A percentile compares a stretch with the other conserved stretches of the same genome.
phyloP scores from a whole-genome alignment of 208 protist species.

The Trypanosoma avium region DNA sequence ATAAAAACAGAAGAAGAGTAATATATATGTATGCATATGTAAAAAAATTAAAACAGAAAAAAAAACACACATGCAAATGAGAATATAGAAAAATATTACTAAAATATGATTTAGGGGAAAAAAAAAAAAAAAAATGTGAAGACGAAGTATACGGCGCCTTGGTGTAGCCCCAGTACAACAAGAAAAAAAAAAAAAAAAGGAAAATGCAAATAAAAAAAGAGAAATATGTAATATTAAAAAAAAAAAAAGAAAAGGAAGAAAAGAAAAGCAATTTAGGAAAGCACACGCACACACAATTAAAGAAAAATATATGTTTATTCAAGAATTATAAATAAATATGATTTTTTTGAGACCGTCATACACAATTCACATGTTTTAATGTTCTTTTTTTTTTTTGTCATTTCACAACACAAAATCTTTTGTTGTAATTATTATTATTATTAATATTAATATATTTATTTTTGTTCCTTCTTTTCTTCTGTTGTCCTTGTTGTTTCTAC shows the following conservation, averaged over 20 bases:
- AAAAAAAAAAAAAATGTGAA: constrained; percentile 13
- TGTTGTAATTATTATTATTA: too few species aligned
- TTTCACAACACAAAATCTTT: too few species aligned
- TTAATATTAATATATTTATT: neutral
- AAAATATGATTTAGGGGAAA: too few species aligned
- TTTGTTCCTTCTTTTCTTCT: neutral
- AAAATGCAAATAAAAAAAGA: neutral
- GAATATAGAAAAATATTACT: too few species aligned
- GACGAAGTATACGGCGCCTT: neutral
- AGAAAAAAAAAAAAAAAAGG: neutral
- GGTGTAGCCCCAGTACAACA: neutral
- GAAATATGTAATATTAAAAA: neutral
- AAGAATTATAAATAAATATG: too few species aligned
- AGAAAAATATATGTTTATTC: constrained; percentile 5
- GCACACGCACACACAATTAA: neutral
- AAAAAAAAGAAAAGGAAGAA: neutral
- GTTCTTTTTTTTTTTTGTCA: neutral
- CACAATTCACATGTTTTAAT: too few species aligned
- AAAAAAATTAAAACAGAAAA: constrained; percentile 5
- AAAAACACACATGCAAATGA: too few species aligned
- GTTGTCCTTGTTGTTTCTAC: neutral
- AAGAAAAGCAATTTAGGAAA: neutral
- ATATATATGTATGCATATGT: too few species aligned
- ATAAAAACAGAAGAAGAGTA: too few species aligned
- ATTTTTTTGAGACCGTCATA: too few species aligned